Conservation (phyloP, 1,284 basidiomycete genomes). For the Marasmius tenuissimus region DNA sequence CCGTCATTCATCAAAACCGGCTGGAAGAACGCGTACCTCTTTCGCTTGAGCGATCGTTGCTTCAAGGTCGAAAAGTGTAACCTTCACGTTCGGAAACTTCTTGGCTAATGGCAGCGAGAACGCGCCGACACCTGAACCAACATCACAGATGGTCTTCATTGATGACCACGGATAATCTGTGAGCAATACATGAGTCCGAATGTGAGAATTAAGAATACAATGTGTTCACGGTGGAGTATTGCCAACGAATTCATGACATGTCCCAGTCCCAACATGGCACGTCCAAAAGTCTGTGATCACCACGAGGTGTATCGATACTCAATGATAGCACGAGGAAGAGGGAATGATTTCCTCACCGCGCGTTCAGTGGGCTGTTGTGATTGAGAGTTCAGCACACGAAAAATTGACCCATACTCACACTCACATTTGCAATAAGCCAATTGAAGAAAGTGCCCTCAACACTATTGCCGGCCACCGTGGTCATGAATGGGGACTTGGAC, state of each 20-base stretch:
- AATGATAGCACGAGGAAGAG: neutral
- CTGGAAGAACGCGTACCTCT: neutral
- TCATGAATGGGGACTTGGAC: neutral
- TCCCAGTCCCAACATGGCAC: neutral
- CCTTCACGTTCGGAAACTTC: neutral
- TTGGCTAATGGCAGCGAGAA: neutral
- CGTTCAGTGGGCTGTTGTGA: neutral
- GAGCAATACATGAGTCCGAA: neutral
- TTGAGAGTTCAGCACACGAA: too few species aligned
- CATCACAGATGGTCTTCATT: neutral
- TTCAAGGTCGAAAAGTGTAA: neutral
- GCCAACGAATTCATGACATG: neutral
- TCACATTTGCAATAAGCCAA: neutral
- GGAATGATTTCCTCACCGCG: neutral
- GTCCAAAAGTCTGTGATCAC: neutral
- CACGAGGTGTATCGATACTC: too few species aligned
- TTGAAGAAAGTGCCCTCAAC: neutral
- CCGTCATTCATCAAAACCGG: too few species aligned
- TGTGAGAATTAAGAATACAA: too few species aligned
- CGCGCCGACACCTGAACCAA: neutral
- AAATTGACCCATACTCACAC: too few species aligned
- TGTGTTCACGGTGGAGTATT: neutral
- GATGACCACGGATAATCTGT: neutral
- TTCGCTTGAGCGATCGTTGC: neutral
- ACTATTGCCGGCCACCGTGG: neutral